Base-by-base conservation (phyloP, 495 filamentous ascomycete genomes). In the Tuber microsphaerosporum region DNA sequence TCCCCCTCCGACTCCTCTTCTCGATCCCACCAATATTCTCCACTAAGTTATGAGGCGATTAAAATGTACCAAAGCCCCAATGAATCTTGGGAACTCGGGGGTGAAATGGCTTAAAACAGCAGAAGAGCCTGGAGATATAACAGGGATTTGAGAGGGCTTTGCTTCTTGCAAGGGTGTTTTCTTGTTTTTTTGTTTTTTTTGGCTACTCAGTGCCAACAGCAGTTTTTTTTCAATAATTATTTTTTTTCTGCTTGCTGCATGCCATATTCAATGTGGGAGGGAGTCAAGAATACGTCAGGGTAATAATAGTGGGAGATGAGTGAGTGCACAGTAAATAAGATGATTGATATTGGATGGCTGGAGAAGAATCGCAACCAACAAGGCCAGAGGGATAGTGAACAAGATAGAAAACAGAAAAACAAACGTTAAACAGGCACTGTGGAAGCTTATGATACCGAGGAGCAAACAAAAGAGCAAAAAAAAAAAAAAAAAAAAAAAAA, bases 151-250 rank as follows among this genome's bases (percentile, higher is more conserved):
- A 34, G 56, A 31, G 56, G 56, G 56, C 56, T 31, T 65, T 34
- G 34, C 56, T 61, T 61, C 56, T 65, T 65, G 56, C 5, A 65
- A 65, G 56, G 56, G 56, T 65, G 56, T 61, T 31, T 61, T 26
- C 26, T 61, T 61, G 12, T 22, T 22, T 48, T 9, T 22, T 48
- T 48, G 10, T 22, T 56, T 26, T 26, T 26, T 14, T 16, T 17
- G 56, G 56, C 56, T 65, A 65, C 56, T 65, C 31, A 65, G 56
- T 65, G 26, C 56, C 56, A 65, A 65, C 56, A 65, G 56, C 56
- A 34, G 56, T 65, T 31, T 65, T 65, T 65, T 31, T 65, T 65
- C 26, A 65, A 34, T 43, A 10, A 12, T 43, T 43, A 34, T 31
- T 14, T 31, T 14, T 34, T 31, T 34, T 34, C 56, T 65, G 56